Evolutionary conservation across 805 yeast species (phyloP).

Genomic region (Scheffersomyces coipomensis): DNA sequence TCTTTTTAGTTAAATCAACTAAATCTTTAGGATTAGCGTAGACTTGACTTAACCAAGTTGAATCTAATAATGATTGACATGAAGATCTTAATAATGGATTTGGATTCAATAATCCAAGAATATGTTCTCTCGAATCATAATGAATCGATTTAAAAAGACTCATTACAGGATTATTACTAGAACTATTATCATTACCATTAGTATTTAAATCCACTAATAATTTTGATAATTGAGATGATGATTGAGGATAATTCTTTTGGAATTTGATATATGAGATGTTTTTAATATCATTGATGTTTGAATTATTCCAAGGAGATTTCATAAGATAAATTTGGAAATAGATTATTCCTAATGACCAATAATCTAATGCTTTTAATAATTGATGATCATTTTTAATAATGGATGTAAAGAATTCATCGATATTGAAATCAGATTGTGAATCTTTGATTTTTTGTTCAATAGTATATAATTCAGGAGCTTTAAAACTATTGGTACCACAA

Average conservation of each 20-base stretch:
- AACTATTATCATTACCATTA: constrained; percentile 15
- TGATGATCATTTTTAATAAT: background rate
- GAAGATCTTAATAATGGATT: constrained; percentile 19
- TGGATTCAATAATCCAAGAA: constrained; percentile 36
- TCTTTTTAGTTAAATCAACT: constrained; percentile 9
- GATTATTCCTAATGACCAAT: constrained; percentile 52
- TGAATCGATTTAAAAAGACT: constrained; percentile 32
- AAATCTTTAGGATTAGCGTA: constrained; percentile 40
- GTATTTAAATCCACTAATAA: constrained; percentile 18
- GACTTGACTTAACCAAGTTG: constrained; percentile 38
- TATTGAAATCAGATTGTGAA: background rate
- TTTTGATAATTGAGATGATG: constrained; percentile 8
- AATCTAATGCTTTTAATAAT: constrained; percentile 38
- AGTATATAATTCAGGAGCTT: constrained; percentile 50
- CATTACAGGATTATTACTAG: constrained; percentile 29
- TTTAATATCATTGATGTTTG: constrained; percentile 23
- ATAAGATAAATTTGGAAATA: constrained; percentile 45
- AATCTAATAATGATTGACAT: constrained; percentile 22
- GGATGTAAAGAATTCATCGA: constrained; percentile 5
- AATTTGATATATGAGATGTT: constrained; percentile 21
- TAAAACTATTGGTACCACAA: constrained; percentile 53
- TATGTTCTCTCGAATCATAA: constrained; percentile 32
- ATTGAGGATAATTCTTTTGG: constrained; percentile 24
- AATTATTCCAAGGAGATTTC: constrained; percentile 48
- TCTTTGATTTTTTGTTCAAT: constrained; percentile 15